Conservation (phyloP, 257 asterid genomes). For the Capsicum pubescens region DNA sequence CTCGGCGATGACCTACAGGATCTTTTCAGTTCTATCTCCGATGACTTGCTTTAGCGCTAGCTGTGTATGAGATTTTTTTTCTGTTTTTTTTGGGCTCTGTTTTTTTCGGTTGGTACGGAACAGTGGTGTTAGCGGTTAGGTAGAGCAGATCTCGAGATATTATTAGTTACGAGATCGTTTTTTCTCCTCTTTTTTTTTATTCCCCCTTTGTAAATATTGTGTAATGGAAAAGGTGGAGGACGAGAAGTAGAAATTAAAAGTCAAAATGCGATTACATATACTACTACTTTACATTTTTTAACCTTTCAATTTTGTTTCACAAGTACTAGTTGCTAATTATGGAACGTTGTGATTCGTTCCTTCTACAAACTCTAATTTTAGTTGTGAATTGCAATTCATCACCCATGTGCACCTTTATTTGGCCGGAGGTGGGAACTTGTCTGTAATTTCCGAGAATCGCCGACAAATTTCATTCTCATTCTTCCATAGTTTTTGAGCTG, state of each 20-base stretch:
- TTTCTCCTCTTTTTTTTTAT: background rate
- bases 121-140: slow-evolving; percentile 13
- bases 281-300: slow-evolving; percentile 1
- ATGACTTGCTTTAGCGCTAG: slow-evolving; percentile 27
- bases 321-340: too few species aligned
- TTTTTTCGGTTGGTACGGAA: background rate
- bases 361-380: too few species aligned
- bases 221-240: slow-evolving; percentile 23
- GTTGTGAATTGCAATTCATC: too few species aligned
- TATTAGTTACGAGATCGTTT: background rate
- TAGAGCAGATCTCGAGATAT: slow-evolving; percentile 16
- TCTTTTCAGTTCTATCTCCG: slow-evolving; percentile 52
- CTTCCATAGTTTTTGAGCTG: background rate
- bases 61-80: background rate
- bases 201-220: slow-evolving; percentile 31
- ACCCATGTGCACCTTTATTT: too few species aligned
- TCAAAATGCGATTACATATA: background rate
- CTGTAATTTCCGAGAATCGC: slow-evolving; percentile 1
- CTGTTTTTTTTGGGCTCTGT: background rate
- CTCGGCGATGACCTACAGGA: slow-evolving; percentile 58
- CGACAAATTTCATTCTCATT: background rate
- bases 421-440: background rate
- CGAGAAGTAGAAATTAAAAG: too few species aligned
- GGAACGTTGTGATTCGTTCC: too few species aligned
- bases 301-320: background rate